Evolutionary conservation across 306 rosid species (phyloP).

Genomic region (Fragaria ananassa): DNA sequence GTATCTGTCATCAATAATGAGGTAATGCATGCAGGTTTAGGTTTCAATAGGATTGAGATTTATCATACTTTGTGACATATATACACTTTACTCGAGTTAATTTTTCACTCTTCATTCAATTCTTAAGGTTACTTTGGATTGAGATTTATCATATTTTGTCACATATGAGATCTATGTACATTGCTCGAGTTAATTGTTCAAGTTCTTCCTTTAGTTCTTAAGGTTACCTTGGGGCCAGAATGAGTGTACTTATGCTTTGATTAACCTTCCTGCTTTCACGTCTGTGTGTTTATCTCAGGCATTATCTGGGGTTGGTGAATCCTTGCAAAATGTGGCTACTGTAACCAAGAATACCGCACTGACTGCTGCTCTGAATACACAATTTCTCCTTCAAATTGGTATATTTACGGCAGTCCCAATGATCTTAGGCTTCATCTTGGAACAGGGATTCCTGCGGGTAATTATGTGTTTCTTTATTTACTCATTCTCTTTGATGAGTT

Average conservation of each 20-base stretch:
- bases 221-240: background rate
- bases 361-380: conserved; percentile 69
- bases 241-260: background rate
- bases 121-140: background rate
- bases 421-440: conserved; percentile 78
- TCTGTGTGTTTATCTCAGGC: conserved; percentile 45
- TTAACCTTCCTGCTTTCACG: background rate
- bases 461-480: conserved; percentile 16
- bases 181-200: background rate
- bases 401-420: conserved; percentile 87
- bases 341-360: conserved; percentile 61
- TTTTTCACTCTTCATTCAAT: background rate
- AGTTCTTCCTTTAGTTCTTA: background rate
- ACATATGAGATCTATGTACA: background rate
- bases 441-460: conserved; percentile 87
- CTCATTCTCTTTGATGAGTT: background rate
- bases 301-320: conserved; percentile 86
- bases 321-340: conserved; percentile 48
- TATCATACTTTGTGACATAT: background rate
- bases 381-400: conserved; percentile 90
- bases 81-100: background rate
- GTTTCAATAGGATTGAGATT: background rate
- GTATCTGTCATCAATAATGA: background rate
- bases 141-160: too few relatives aligned
- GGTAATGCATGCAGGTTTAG: background rate